These are phyloP conservation scores for Xylaria scruposa DNA, from an alignment of 495 filamentous ascomycete species.

Conservation along the genomic window DNA sequence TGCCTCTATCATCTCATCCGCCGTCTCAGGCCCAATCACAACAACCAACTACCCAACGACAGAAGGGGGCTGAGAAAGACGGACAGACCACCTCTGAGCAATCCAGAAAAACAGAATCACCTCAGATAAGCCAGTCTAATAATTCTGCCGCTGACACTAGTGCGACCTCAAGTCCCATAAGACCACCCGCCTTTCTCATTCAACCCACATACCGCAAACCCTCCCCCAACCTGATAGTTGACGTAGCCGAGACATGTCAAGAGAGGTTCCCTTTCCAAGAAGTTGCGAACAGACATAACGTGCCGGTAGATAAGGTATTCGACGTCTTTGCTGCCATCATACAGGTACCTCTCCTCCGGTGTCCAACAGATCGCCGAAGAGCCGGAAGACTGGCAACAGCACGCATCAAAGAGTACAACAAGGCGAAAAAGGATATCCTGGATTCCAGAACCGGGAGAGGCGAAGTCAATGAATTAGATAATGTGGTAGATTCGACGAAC, in stretches of 20 bases:
- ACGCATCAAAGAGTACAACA: slow-evolving; percentile 44
- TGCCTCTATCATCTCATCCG: slow-evolving; percentile 26
- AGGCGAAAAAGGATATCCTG: slow-evolving; percentile 39
- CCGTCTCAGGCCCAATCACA: slow-evolving; percentile 12
- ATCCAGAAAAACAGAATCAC: slow-evolving; percentile 30
- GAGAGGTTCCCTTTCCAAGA: slow-evolving; percentile 52
- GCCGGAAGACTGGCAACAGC: slow-evolving; percentile 40
- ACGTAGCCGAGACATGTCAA: slow-evolving; percentile 57
- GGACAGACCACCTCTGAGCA: slow-evolving; percentile 24
- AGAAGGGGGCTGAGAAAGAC: slow-evolving; percentile 1
- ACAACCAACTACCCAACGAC: background rate
- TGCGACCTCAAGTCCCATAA: slow-evolving; percentile 25
- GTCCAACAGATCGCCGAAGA: slow-evolving; percentile 50
- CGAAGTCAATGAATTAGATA: slow-evolving; percentile 13
- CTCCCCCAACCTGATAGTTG: slow-evolving; percentile 49
- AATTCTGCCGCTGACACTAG: background rate
- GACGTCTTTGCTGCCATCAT: slow-evolving; percentile 54
- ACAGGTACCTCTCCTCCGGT: slow-evolving; percentile 52
- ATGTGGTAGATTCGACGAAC: slow-evolving; percentile 26
- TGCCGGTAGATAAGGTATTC: slow-evolving; percentile 50
- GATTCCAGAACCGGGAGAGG: slow-evolving; percentile 13
- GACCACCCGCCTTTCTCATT: slow-evolving; percentile 36
- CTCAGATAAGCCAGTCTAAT: slow-evolving; percentile 15
- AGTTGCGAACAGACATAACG: slow-evolving; percentile 50
- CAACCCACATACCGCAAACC: slow-evolving; percentile 44